A percentile compares a stretch with the other conserved stretches of the same genome.
These are phyloP conservation scores for Hemileia vastatrix DNA, from an alignment of 1,284 basidiomycete species.

Conservation along the genomic window DNA sequence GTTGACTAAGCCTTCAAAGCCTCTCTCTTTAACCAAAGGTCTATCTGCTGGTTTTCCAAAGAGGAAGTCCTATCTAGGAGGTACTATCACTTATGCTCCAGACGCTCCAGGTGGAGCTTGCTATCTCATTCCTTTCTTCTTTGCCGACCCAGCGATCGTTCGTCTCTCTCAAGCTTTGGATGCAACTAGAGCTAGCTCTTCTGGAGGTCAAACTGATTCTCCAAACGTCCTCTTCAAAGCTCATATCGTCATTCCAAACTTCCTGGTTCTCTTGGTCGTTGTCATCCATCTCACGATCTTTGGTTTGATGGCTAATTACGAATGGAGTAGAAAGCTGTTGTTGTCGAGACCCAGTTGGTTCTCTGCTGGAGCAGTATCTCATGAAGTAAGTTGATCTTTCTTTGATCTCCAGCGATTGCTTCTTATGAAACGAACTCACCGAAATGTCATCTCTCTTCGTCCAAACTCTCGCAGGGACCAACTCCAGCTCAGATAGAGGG, in stretches of 20 bases:
- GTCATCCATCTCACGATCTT: constrained; percentile 15
- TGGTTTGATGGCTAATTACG: constrained; percentile 16
- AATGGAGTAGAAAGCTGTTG: constrained; percentile 13
- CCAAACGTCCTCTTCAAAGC: constrained; percentile 15
- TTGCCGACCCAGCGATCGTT: constrained; percentile 26
- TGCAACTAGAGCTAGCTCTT: background rate
- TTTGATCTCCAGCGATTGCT: background rate
- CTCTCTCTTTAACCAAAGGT: constrained; percentile 9
- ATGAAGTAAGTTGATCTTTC: constrained; percentile 22
- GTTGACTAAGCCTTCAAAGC: constrained; percentile 16
- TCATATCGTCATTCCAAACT: constrained; percentile 22
- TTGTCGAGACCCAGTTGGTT: constrained; percentile 22
- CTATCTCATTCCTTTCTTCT: constrained; percentile 23
- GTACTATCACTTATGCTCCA: background rate
- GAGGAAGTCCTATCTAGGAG: background rate
- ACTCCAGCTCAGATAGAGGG: too few relatives aligned
- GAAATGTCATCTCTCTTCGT: too few relatives aligned
- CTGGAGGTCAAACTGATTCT: background rate
- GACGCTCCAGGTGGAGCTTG: background rate
- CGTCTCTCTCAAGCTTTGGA: constrained; percentile 22
- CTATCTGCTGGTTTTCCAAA: constrained; percentile 14
- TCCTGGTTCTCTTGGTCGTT: constrained; percentile 11
- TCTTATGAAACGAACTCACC: too few relatives aligned
- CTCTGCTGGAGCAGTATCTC: constrained; percentile 20
- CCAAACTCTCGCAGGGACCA: too few relatives aligned